These are phyloP conservation scores for Apostasia ramifera DNA, from an alignment of 106 monocot genomes.

Conservation along the genomic window DNA sequence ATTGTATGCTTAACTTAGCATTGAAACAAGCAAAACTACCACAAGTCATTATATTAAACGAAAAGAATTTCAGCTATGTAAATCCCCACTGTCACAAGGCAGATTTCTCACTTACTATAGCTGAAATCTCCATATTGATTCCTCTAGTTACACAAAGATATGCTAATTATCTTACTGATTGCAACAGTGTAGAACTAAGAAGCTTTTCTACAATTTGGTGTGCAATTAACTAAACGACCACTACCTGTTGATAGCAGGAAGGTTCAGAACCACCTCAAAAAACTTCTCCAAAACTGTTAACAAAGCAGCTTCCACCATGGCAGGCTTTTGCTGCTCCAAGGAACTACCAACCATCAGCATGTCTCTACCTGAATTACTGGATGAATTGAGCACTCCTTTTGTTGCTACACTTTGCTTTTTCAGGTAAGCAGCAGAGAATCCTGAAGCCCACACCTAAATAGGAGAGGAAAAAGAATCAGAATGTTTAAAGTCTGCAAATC, in stretches of 20 bases:
- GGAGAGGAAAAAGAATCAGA: not conserved
- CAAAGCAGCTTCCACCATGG: constrained; percentile 49
- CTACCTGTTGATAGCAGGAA: constrained; percentile 87
- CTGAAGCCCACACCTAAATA: constrained; percentile 89
- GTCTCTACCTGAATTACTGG: constrained; percentile 9
- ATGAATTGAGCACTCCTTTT: constrained; percentile 29
- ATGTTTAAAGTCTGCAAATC: not conserved
- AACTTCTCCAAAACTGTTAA: constrained; percentile 63
- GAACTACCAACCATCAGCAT: constrained; percentile 13
- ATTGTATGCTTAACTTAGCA: too few species aligned
- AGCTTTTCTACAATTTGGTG: too few species aligned
- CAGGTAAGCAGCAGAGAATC: constrained; percentile 93
- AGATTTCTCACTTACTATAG: too few species aligned
- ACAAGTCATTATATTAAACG: too few species aligned
- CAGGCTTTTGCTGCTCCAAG: constrained; percentile 36
- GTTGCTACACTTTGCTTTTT: constrained; percentile 78
- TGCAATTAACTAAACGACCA: not conserved
- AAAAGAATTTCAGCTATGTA: too few species aligned
- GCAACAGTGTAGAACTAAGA: too few species aligned
- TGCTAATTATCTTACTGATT: too few species aligned
- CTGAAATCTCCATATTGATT: too few species aligned
- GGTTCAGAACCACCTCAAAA: constrained; percentile 78
- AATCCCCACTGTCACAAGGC: too few species aligned
- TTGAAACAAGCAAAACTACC: too few species aligned
- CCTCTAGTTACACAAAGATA: too few species aligned